A percentile compares a stretch with the other conserved stretches of the same genome.
These are phyloP conservation scores for Psilocybe subaeruginosa DNA, from an alignment of 768 basidiomycete species.

Conservation along the genomic window DNA sequence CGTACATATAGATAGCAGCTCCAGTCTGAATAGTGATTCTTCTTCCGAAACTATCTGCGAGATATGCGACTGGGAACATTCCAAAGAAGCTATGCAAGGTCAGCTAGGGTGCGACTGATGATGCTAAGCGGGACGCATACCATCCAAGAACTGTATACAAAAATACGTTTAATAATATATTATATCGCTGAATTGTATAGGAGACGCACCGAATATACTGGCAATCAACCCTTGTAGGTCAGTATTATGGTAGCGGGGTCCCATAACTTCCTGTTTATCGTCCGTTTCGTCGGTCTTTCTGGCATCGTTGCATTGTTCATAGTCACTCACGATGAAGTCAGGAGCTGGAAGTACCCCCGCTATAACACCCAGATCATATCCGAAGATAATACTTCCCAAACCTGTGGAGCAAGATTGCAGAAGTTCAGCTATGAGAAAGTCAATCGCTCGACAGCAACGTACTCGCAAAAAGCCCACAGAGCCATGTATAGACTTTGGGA, in stretches of 20 bases:
- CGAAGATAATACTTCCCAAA: constrained; percentile 48
- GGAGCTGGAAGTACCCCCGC: constrained; percentile 45
- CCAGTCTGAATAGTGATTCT: constrained; percentile 43
- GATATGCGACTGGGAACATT: constrained; percentile 45
- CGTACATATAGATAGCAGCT: constrained; percentile 40
- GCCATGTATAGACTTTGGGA: constrained; percentile 56
- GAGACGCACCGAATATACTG: constrained; percentile 41
- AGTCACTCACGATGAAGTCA: constrained; percentile 33
- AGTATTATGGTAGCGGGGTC: constrained; percentile 34
- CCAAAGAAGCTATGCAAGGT: constrained; percentile 37
- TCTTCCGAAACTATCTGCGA: constrained; percentile 40
- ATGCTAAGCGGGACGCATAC: constrained; percentile 17
- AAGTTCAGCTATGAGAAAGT: background rate
- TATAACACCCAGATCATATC: constrained; percentile 56
- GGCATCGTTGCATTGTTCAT: background rate
- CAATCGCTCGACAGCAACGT: constrained; percentile 11
- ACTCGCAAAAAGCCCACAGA: constrained; percentile 56
- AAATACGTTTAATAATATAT: background rate
- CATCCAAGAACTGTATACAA: constrained; percentile 38
- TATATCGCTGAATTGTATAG: background rate
- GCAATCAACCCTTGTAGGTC: constrained; percentile 42
- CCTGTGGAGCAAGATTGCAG: constrained; percentile 20
- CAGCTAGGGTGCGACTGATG: background rate
- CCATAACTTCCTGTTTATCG: constrained; percentile 34
- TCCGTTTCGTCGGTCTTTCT: background rate